Base-by-base conservation (phyloP, 257 asterid genomes). In the Galeopsis tetrahit region DNA sequence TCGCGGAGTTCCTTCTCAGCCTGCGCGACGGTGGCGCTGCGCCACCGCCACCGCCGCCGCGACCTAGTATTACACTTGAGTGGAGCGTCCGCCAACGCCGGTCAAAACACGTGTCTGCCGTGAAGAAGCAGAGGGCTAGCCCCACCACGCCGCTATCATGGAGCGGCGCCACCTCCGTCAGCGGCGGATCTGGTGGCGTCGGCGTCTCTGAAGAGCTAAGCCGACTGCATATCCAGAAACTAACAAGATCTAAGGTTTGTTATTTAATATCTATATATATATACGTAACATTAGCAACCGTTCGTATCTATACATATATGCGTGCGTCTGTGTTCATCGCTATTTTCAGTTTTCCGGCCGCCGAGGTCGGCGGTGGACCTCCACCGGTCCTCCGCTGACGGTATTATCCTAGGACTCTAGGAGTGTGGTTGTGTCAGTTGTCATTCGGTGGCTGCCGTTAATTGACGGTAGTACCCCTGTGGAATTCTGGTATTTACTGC, bases 11-110 rank as follows among this genome's bases (percentile, higher is more conserved):
- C 6, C 92, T 90, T 33, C 57, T 86, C 17, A 38, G 67, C 4
- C 84, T 73, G 57, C 79, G 60, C 71, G 77, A 55, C 59, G 69
- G 60, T 68, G 77, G 59, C 59, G 69, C 72, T n/a, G 40, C 74
- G 5, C 33, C 73, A 48, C 80, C 71, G 65, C 57, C 68, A 55
- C 60, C 79, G 2, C 75, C 73, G 17, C 62, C 53, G 32, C 8
- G 36, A 65, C 59, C 61, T 55, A 55, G 5, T 55, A 17, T 78
- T 38, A 82, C 86, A 53, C 81, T 85, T 35, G 82, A 78, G 61
- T 91, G 97, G 97, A 85, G 68, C 68, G 88, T 87, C 62, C 89
- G 97, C 13, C 96, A 87, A 63, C 92, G 89, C 64, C 86, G 96
- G 74, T 86, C 97, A 2, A 90, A 75, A 34, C 66, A 84, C 1